These are phyloP conservation scores for Periconia digitata DNA, from an alignment of 2,329 filamentous ascomycete genomes.

Conservation along the genomic window DNA sequence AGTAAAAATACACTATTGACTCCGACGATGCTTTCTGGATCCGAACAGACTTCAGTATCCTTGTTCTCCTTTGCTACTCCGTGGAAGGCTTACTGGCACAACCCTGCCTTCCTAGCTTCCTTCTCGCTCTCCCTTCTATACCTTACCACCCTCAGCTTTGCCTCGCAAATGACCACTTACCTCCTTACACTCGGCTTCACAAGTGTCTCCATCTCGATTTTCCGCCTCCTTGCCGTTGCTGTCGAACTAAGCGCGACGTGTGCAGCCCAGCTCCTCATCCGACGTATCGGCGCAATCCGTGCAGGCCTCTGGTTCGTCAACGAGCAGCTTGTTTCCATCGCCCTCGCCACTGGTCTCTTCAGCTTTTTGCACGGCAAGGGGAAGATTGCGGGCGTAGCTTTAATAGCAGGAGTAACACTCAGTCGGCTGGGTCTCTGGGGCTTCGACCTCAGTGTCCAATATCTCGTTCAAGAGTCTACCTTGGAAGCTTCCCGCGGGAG, in stretches of 20 bases:
- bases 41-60: constrained; percentile 4
- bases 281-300: constrained; percentile 55
- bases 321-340: constrained; percentile 64
- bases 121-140: constrained; percentile 63
- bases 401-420: constrained; percentile 44
- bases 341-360: constrained; percentile 42
- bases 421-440: constrained; percentile 51
- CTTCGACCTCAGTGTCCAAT: constrained; percentile 51
- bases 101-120: constrained; percentile 62
- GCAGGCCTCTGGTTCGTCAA: constrained; percentile 70
- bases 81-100: constrained; percentile 51
- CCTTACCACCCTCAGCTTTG: constrained; percentile 50
- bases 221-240: constrained; percentile 55
- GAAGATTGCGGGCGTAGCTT: constrained; percentile 26
- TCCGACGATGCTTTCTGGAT: constrained; percentile 2
- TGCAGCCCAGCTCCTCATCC: constrained; percentile 59
- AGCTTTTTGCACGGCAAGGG: constrained; percentile 13
- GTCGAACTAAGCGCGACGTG: constrained; percentile 65
- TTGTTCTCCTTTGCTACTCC: constrained; percentile 14
- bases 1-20: constrained; percentile 12
- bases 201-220: constrained; percentile 55
- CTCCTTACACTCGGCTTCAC: constrained; percentile 58
- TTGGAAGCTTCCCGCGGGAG: constrained; percentile 54
- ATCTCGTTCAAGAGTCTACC: constrained; percentile 50
- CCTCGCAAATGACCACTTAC: constrained; percentile 66